These are phyloP conservation scores for Tylopilus vinaceipallidus DNA, from an alignment of 768 basidiomycete genomes.

Conservation along the genomic window DNA sequence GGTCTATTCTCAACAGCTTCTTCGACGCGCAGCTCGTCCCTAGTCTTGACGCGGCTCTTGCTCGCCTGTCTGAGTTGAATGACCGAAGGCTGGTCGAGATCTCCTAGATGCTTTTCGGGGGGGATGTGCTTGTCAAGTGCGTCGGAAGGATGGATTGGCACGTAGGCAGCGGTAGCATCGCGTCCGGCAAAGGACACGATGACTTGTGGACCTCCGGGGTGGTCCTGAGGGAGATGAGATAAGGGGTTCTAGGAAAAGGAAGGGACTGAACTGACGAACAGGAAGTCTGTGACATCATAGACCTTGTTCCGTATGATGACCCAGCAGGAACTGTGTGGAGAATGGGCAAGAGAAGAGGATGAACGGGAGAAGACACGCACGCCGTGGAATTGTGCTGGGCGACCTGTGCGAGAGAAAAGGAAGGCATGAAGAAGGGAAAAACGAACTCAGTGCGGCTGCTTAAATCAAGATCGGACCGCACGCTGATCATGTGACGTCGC, in stretches of 20 bases:
- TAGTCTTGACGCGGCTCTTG: slow-evolving; percentile 50
- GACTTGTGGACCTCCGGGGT: slow-evolving; percentile 80
- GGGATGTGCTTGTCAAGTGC: slow-evolving; percentile 73
- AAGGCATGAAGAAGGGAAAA: too few relatives aligned
- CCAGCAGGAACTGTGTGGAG: slow-evolving; percentile 70
- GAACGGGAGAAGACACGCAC: slow-evolving; percentile 34
- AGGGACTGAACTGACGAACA: slow-evolving; percentile 43
- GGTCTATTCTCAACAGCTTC: slow-evolving; percentile 59
- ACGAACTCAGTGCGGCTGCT: too few relatives aligned
- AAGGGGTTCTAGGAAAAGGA: too few relatives aligned
- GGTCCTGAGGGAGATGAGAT: slow-evolving; percentile 44
- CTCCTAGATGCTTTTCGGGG: slow-evolving; percentile 69
- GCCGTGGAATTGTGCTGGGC: slow-evolving; percentile 52
- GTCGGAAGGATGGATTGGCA: slow-evolving; percentile 84
- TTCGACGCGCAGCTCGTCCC: slow-evolving; percentile 69
- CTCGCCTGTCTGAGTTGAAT: slow-evolving; percentile 36
- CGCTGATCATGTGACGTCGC: slow-evolving; percentile 43
- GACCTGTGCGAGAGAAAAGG: slow-evolving; percentile 55
- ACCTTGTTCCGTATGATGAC: slow-evolving; percentile 76
- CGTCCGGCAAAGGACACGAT: slow-evolving; percentile 83
- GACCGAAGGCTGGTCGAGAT: slow-evolving; percentile 49
- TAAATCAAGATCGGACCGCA: too few relatives aligned
- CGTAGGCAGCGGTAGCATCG: slow-evolving; percentile 76
- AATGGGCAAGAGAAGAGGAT: slow-evolving; percentile 8
- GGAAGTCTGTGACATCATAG: slow-evolving; percentile 85